phyloP scores from a whole-genome alignment of 2,329 filamentous ascomycete species.

The Dothideomycetes sp. region DNA sequence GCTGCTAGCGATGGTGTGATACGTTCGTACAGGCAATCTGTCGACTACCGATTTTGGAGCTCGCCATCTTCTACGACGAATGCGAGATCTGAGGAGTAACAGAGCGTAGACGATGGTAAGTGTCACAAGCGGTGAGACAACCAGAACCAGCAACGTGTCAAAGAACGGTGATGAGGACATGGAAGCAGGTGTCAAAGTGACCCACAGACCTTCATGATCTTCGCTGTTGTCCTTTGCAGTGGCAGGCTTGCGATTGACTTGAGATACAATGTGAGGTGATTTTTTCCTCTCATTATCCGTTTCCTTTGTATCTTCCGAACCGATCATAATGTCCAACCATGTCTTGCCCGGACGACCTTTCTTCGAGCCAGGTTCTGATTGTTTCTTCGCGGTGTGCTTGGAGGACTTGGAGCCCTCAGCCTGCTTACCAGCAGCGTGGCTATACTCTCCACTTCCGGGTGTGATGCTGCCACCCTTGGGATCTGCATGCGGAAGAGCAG shows the following conservation, averaged over 20 bases:
- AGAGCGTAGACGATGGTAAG: constrained; percentile 87
- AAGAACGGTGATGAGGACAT: constrained; percentile 87
- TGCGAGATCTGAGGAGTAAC: constrained; percentile 76
- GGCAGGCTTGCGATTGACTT: constrained; percentile 2
- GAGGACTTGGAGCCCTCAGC: constrained; percentile 14
- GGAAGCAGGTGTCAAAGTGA: constrained; percentile 87
- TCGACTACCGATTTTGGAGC: constrained; percentile 97
- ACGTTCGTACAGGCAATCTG: constrained; percentile 86
- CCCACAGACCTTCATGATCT: constrained; percentile 72
- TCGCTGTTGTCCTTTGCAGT: constrained; percentile 12
- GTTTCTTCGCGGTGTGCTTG: constrained; percentile 15
- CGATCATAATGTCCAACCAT: constrained; percentile 1
- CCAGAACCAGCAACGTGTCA: constrained; percentile 91
- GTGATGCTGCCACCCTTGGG: constrained; percentile 59
- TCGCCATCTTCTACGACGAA: constrained; percentile 82
- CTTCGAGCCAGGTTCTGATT: constrained; percentile 4
- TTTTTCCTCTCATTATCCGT: neutral
- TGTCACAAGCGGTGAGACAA: constrained; percentile 86
- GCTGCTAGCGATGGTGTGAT: constrained; percentile 69
- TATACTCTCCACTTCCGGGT: constrained; percentile 64
- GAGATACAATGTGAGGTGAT: constrained; percentile 4
- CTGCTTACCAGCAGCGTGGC: constrained; percentile 13
- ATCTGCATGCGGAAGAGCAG: constrained; percentile 26
- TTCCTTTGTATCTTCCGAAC: neutral
- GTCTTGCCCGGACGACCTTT: neutral